Evolutionary conservation across 495 filamentous ascomycete species (phyloP), one percentile per base, ranked within the genome.

Genomic region (Alectoria sarmentosa): DNA sequence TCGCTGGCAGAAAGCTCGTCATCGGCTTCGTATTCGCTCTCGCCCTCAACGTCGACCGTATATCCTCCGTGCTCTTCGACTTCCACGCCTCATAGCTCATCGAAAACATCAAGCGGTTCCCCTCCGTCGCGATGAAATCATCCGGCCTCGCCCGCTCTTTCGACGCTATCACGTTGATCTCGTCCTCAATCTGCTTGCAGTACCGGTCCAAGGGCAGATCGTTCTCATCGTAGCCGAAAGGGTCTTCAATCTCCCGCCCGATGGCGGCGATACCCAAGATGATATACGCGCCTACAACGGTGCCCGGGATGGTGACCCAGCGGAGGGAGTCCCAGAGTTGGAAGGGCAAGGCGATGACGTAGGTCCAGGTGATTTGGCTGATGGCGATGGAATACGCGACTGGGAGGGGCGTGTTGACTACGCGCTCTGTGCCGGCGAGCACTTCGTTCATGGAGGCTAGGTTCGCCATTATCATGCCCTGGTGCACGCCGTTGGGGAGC

Each of bases 231-330:
- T 85, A 77, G 34, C 91, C 90, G 74, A 96, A 95, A 11, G 90
- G 91, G 72, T 95, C 91, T 73, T 96, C 91, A 68, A 96, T 88
- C 75, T 95, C 90, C 68, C 86, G 84, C 30, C 91, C 90, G 68
- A 92, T 91, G 70, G 90, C 85, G 48, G 90, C 86, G 64, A 96
- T 85, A n/a, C 89, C 91, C 65, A 96, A 82, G 71, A 96, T 93
- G 66, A 95, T 94, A 72, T 96, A 95, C 9, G 90, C 88, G 23
- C 90, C 88, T n/a, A 85, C 76, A 30, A 95, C 79, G 19, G 90
- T 90, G 23, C 85, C 91, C 2, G 91, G 91, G 65, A 96, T 93
- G n/a, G 90, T 88, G 55, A 91, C 80, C 87, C 87, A 95, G 5
- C 73, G 70, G 0, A 93, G 79, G 4, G 73, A 67, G 2, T 72